Percentiles rank a stretch among this genome's conserved stretches.
phyloP scores from a whole-genome alignment of 208 protist species.

The Trypanosoma platydactyli region DNA sequence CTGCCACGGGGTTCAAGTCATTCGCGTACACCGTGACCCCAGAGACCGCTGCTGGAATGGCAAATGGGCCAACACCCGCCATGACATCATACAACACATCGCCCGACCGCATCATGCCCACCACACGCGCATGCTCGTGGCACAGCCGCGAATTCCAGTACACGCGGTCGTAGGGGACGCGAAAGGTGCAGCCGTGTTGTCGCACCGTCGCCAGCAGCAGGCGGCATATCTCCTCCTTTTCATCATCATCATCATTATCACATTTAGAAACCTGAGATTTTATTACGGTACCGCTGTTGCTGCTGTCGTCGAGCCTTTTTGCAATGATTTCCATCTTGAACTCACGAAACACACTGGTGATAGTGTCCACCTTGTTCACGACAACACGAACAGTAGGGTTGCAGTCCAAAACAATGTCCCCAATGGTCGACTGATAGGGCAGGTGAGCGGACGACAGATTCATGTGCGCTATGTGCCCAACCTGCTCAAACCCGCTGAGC shows the following conservation, averaged over 20 bases:
- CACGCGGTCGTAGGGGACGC: slow-evolving; percentile 96
- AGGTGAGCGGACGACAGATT: slow-evolving; percentile 94
- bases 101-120: slow-evolving; percentile 64
- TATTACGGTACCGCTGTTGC: slow-evolving; percentile 8
- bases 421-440: slow-evolving; percentile 92
- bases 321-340: slow-evolving; percentile 97
- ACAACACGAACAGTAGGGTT: slow-evolving; percentile 93
- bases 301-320: slow-evolving; percentile 41
- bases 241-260: neutral
- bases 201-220: slow-evolving; percentile 76
- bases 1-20: slow-evolving; percentile 96
- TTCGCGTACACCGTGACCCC: slow-evolving; percentile 93
- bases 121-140: slow-evolving; percentile 93
- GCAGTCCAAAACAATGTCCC: slow-evolving; percentile 95
- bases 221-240: slow-evolving; percentile 34
- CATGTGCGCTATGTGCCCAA: slow-evolving; percentile 97
- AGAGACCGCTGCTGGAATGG: slow-evolving; percentile 91
- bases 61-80: slow-evolving; percentile 98
- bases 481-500: slow-evolving; percentile 85
- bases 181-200: slow-evolving; percentile 94
- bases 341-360: slow-evolving; percentile 95
- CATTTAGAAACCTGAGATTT: neutral
- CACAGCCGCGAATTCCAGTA: slow-evolving; percentile 98
- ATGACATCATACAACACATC: slow-evolving; percentile 95
- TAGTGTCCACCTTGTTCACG: slow-evolving; percentile 96